A percentile compares a stretch with the other conserved stretches of the same genome.
phyloP scores from a whole-genome alignment of 2,329 filamentous ascomycete genomes.

The Diaporthe australafricana region DNA sequence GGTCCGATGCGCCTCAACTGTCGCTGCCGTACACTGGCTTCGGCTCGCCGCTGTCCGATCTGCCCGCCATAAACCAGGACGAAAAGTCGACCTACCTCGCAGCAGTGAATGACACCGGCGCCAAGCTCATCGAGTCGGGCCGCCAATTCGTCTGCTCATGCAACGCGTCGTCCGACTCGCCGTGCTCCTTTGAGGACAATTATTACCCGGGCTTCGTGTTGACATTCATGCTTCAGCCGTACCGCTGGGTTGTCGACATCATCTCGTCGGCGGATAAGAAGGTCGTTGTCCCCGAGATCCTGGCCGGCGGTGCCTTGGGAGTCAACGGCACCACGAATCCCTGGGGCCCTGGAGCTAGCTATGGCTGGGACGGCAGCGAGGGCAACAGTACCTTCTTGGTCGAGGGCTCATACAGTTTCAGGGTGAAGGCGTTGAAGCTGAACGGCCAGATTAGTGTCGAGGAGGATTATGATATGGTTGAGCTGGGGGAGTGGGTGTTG shows the following conservation, averaged over 20 bases:
- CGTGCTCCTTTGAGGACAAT: neutral
- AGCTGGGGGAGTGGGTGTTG: no score
- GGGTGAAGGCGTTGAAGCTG: conserved; percentile 40
- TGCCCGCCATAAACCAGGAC: conserved; percentile 35
- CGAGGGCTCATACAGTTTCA: conserved; percentile 40
- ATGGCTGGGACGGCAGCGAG: conserved; percentile 36
- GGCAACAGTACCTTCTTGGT: conserved; percentile 38
- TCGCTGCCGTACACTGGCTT: conserved; percentile 52
- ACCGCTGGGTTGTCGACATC: neutral
- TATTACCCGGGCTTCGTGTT: neutral
- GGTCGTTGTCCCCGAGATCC: neutral
- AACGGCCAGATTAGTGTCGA: conserved; percentile 39
- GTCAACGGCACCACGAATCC: neutral
- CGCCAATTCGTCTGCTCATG: neutral
- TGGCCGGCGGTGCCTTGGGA: neutral
- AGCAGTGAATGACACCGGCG: neutral
- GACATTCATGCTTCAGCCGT: neutral
- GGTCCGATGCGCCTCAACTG: conserved; percentile 45
- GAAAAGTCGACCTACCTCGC: neutral
- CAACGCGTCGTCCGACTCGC: neutral
- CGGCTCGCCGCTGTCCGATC: conserved; percentile 42
- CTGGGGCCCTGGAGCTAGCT: neutral
- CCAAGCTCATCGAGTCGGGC: neutral
- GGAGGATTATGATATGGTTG: conserved; percentile 41
- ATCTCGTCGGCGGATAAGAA: neutral